Percentiles rank a stretch among this genome's conserved stretches.
Conservation (phyloP, 2,329 filamentous ascomycete species). For the Iodosphaeria phyllophila region DNA sequence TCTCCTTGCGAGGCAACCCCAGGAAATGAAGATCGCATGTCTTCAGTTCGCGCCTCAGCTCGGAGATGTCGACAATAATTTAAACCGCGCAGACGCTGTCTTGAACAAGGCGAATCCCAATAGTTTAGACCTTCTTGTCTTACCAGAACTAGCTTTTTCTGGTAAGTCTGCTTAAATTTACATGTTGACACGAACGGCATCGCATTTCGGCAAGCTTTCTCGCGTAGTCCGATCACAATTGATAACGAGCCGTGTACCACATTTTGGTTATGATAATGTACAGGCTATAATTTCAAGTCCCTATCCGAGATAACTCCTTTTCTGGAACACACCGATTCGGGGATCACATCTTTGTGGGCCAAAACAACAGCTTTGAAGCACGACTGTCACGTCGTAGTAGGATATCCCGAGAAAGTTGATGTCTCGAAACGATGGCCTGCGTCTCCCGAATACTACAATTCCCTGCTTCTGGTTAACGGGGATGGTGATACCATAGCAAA, state of each 20-base stretch:
- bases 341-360: constrained; percentile 56
- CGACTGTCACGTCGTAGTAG: constrained; percentile 48
- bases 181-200: not conserved
- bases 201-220: not conserved
- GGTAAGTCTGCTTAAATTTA: too few species aligned
- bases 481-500: constrained; percentile 43
- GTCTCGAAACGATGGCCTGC: constrained; percentile 28
- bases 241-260: not conserved
- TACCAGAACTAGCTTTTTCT: constrained; percentile 61
- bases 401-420: constrained; percentile 56
- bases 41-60: constrained; percentile 57
- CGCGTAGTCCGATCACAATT: too few species aligned
- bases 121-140: constrained; percentile 49
- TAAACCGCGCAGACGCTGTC: constrained; percentile 47
- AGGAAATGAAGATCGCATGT: constrained; percentile 39
- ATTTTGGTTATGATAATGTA: not conserved
- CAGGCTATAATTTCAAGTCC: constrained; percentile 63
- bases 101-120: constrained; percentile 30
- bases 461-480: constrained; percentile 30
- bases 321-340: constrained; percentile 46
- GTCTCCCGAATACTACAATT: constrained; percentile 21
- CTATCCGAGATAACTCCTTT: constrained; percentile 47
- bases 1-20: not conserved
- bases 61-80: constrained; percentile 51
- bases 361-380: constrained; percentile 44